Percentiles rank a stretch among this genome's conserved stretches.
These are phyloP conservation scores for Apodospora peruviana DNA, from an alignment of 495 filamentous ascomycete species.

Conservation along the genomic window DNA sequence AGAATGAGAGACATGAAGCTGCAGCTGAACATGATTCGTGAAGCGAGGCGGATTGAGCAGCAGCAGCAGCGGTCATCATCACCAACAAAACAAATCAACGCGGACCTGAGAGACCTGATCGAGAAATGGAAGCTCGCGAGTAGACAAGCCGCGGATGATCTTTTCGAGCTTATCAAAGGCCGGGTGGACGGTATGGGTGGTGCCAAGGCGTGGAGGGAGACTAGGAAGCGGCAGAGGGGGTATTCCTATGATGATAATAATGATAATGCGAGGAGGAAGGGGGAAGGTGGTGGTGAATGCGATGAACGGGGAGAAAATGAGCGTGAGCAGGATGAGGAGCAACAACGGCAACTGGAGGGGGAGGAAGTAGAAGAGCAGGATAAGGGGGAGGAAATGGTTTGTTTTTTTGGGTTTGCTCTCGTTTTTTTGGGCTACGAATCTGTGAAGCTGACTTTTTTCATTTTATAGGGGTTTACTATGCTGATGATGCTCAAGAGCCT, in stretches of 20 bases:
- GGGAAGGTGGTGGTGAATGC: background rate
- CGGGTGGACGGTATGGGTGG: conserved; percentile 24
- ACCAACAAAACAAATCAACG: conserved; percentile 5
- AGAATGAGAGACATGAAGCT: conserved; percentile 7
- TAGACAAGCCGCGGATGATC: conserved; percentile 22
- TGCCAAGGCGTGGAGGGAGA: conserved; percentile 21
- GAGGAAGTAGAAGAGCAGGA: conserved; percentile 9
- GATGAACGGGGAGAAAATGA: conserved; percentile 5
- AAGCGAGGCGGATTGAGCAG: conserved; percentile 16
- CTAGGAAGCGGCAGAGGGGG: conserved; percentile 8
- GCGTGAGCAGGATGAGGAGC: background rate
- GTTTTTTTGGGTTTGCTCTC: no score
- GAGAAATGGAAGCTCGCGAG: conserved; percentile 20
- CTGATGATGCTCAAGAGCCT: conserved; percentile 27
- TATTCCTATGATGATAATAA: conserved; percentile 1
- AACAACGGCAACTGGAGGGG: background rate
- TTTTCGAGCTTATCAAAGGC: conserved; percentile 23
- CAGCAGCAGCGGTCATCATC: conserved; percentile 3
- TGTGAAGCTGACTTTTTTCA: conserved; percentile 7
- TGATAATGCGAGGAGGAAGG: background rate
- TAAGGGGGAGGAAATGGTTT: background rate
- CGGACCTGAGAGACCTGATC: conserved; percentile 13
- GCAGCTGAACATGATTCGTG: conserved; percentile 12
- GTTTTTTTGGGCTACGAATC: background rate
- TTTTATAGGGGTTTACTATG: conserved; percentile 23